Evolutionary conservation across 306 rosid genomes (phyloP), one percentile per base, ranked within the genome.

Genomic region (Quercus agrifolia): DNA sequence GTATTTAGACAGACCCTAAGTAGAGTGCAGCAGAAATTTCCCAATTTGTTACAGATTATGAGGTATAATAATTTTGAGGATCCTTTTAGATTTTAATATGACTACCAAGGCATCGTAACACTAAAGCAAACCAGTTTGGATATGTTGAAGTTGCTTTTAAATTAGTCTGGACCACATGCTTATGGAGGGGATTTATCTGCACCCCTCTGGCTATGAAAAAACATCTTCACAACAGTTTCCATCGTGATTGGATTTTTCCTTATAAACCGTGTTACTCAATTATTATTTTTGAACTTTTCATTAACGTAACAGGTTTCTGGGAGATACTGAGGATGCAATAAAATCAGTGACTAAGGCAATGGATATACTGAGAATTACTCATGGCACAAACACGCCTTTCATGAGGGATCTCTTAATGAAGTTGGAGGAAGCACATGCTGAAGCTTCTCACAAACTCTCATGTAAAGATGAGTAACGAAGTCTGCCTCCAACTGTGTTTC

Each of bases 341-440:
- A 83, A 84, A 80, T 90, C 92, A 46, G 80, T 92, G 77, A 85
- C 90, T 56, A 88, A 83, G 85, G 97, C 97, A 1, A 85, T 80
- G 70, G 92, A 91, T 89, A 82, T 90, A 68, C 88, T 94, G 72
- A 79, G 89, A 80, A 78, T 94, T 59, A 92, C 97, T 41, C 99
- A 94, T 79, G 99, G 99, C 64, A 94, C 92, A 38, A 80, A 72
- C 33, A 85, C 92, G 5, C 82, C 88, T 72, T 94, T 94, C 79
- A 81, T 91, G 91, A 90, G 90, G 86, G 95, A 90, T 9, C 92
- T 94, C 19, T 77, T 84, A 71, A 30, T 79, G 87, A 90, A 82
- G 87, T 90, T 92, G 87, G 97, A 92, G 69, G 99, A 94, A 87
- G 97, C 99, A 25, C 92, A 89, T 20, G 92, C 95, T 0, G 97